Conservation (phyloP, 768 basidiomycete species). For the Mrakia hoshinonis region DNA sequence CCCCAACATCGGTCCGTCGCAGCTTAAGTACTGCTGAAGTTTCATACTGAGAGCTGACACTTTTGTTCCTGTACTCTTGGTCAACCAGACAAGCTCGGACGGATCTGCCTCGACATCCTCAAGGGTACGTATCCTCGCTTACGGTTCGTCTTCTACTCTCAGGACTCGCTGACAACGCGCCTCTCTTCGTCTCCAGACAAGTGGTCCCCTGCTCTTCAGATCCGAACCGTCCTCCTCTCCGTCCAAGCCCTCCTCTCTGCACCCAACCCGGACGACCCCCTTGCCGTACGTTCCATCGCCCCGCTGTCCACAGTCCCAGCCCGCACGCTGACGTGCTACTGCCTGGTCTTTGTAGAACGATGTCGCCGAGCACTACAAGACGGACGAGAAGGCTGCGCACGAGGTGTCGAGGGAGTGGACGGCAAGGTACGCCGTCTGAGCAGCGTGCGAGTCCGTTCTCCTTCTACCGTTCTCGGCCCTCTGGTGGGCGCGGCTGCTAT, state of each 20-base stretch:
- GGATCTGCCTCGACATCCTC: conserved; percentile 95
- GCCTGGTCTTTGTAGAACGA: conserved; percentile 35
- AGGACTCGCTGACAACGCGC: not conserved
- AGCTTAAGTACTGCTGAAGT: not conserved
- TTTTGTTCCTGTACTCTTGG: not conserved
- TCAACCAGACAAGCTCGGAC: conserved; percentile 80
- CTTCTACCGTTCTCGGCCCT: no score
- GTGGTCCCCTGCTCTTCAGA: conserved; percentile 98
- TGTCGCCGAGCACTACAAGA: conserved; percentile 93
- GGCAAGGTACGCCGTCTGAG: conserved; percentile 63
- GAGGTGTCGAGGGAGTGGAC: conserved; percentile 94
- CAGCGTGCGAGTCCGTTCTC: no score
- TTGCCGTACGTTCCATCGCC: conserved; percentile 30
- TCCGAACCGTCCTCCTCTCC: conserved; percentile 92
- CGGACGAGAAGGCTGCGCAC: conserved; percentile 88
- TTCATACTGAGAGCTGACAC: no score
- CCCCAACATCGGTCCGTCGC: conserved; percentile 85
- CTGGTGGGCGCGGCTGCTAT: no score
- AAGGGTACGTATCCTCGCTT: conserved; percentile 55
- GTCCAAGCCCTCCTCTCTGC: conserved; percentile 93
- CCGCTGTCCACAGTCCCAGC: not conserved
- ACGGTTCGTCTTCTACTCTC: not conserved
- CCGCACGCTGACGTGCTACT: not conserved
- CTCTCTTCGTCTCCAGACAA: conserved; percentile 52
- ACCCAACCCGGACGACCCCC: conserved; percentile 64